Percentiles rank a stretch among this genome's conserved stretches.
These are phyloP conservation scores for Blastobotrys arbuscula DNA, from an alignment of 1,139 yeast species.

Conservation along the genomic window DNA sequence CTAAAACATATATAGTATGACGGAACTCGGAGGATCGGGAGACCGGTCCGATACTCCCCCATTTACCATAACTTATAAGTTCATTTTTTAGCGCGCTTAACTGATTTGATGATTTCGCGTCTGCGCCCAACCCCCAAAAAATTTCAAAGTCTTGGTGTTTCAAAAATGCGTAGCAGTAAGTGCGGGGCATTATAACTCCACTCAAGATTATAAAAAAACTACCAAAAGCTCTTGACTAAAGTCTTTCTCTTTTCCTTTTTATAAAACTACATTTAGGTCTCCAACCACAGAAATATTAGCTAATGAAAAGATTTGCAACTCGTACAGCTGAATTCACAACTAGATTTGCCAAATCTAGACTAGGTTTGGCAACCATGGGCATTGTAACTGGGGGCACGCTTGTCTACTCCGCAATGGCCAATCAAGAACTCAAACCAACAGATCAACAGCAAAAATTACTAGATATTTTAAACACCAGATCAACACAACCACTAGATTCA, in stretches of 20 bases:
- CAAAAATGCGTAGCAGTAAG: background rate
- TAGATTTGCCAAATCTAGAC: background rate
- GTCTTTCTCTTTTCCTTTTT: background rate
- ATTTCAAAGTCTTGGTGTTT: too few species aligned
- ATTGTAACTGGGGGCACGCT: background rate
- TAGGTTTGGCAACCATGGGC: background rate
- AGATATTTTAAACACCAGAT: background rate
- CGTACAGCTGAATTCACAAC: background rate
- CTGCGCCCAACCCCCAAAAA: too few species aligned
- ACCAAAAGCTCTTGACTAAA: background rate
- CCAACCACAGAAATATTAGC: background rate
- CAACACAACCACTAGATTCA: background rate
- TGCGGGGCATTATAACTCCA: too few species aligned
- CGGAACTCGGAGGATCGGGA: too few species aligned
- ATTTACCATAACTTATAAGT: too few species aligned
- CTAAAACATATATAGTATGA: too few species aligned
- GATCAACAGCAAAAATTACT: background rate
- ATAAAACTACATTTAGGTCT: background rate
- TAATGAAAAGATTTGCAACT: constrained; percentile 2
- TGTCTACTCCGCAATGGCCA: background rate
- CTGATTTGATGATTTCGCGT: too few species aligned
- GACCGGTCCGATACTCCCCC: too few species aligned
- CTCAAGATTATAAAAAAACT: too few species aligned
- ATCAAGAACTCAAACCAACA: background rate
- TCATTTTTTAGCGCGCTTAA: too few species aligned